Evolutionary conservation across 495 filamentous ascomycete genomes (phyloP).

Genomic region (Penicillium steckii): DNA sequence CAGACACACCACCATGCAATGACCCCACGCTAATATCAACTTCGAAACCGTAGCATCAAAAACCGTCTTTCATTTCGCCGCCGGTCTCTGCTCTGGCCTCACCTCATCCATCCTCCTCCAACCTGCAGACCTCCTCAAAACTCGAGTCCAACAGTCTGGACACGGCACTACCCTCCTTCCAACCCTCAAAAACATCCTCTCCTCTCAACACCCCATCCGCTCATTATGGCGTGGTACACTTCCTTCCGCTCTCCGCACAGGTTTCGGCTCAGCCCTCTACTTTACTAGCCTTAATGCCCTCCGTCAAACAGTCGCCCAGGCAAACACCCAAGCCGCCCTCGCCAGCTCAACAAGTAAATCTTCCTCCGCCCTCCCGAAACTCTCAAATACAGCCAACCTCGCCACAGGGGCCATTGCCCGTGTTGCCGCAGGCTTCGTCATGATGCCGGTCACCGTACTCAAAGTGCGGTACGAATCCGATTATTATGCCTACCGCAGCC

Average conservation of each 20-base stretch:
- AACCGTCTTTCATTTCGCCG: constrained; percentile 77
- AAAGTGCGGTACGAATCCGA: constrained; percentile 94
- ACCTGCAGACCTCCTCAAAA: constrained; percentile 96
- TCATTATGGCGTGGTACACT: constrained; percentile 94
- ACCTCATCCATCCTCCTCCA: constrained; percentile 87
- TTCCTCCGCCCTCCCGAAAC: constrained; percentile 77
- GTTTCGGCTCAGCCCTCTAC: constrained; percentile 90
- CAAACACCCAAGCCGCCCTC: constrained; percentile 22
- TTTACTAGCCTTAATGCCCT: constrained; percentile 86
- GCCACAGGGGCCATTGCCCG: constrained; percentile 79
- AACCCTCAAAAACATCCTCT: constrained; percentile 68
- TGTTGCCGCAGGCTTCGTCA: constrained; percentile 78
- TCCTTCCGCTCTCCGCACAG: constrained; percentile 87
- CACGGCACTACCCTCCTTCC: constrained; percentile 61
- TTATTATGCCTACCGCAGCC: constrained; percentile 79
- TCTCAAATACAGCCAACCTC: constrained; percentile 83
- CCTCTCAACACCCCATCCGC: constrained; percentile 59
- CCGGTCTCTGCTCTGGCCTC: constrained; percentile 83
- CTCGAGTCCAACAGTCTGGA: constrained; percentile 71
- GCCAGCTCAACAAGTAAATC: constrained; percentile 30
- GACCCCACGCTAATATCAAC: background rate
- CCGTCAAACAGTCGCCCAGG: constrained; percentile 63
- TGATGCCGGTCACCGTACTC: constrained; percentile 96
- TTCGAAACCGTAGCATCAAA: constrained; percentile 35
- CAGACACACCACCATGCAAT: background rate